phyloP scores from a whole-genome alignment of 441 rosid genomes.

The Corymbia calophylla region DNA sequence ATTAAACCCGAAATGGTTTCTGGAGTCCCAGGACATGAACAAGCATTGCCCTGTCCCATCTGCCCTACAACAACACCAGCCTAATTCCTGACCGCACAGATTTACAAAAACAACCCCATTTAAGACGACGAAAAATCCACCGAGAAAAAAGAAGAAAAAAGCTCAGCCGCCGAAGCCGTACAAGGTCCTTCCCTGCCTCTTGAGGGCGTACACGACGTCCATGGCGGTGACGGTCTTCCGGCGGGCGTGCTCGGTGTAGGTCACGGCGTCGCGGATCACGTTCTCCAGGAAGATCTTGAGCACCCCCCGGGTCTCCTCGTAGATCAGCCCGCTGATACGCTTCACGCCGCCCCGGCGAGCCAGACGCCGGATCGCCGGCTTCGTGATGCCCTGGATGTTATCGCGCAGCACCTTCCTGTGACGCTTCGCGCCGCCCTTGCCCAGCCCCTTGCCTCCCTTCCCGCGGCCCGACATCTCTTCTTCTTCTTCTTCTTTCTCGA shows the following conservation, averaged over 20 bases:
- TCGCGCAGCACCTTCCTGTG: conserved; percentile 13
- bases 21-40: neutral
- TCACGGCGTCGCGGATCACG: conserved; percentile 8
- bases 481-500: neutral
- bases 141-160: neutral
- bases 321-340: conserved; percentile 10
- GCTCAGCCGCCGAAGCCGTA: conserved; percentile 11
- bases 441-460: conserved; percentile 11
- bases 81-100: neutral
- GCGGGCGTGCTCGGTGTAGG: conserved; percentile 12
- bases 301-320: conserved; percentile 12
- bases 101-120: neutral
- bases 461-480: conserved; percentile 6
- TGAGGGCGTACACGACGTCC: conserved; percentile 10
- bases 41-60: neutral
- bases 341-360: conserved; percentile 11
- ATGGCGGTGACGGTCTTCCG: conserved; percentile 14
- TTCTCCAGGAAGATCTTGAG: conserved; percentile 12
- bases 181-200: conserved; percentile 10
- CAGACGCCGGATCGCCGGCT: conserved; percentile 3
- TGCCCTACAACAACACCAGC: neutral
- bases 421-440: conserved; percentile 13
- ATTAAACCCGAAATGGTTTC: neutral
- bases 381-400: conserved; percentile 13
- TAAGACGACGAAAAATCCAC: neutral